Evolutionary conservation across 257 asterid genomes (phyloP).

Genomic region (Plantago ovata): DNA sequence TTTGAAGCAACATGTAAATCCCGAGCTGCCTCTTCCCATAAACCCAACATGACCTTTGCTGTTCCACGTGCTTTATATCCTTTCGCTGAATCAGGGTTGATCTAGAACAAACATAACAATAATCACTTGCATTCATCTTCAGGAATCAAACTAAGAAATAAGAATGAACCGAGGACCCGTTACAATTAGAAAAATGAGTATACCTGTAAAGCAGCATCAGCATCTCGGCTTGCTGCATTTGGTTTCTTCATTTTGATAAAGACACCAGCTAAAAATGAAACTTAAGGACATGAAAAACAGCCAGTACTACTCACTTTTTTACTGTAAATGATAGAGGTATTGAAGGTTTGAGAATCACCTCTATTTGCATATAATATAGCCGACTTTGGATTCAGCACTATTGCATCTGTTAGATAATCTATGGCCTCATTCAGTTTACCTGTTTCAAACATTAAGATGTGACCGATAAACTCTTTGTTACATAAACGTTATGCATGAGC

Average conservation of each 20-base stretch:
- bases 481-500: not conserved
- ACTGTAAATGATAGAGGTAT: too few relatives aligned
- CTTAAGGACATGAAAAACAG: slow-evolving; percentile 8
- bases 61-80: slow-evolving; percentile 82
- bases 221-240: slow-evolving; percentile 75
- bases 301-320: not conserved
- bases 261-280: slow-evolving; percentile 39
- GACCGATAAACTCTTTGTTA: not conserved
- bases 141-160: not conserved
- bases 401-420: slow-evolving; percentile 47
- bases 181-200: slow-evolving; percentile 11
- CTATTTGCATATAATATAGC: slow-evolving; percentile 53
- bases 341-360: slow-evolving; percentile 33
- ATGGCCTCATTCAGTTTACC: slow-evolving; percentile 51
- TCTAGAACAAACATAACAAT: slow-evolving; percentile 32
- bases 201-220: slow-evolving; percentile 70
- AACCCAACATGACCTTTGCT: slow-evolving; percentile 76
- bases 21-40: slow-evolving; percentile 78
- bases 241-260: slow-evolving; percentile 64
- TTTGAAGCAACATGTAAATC: slow-evolving; percentile 72
- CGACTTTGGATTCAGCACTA: slow-evolving; percentile 51
- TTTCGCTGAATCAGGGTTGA: slow-evolving; percentile 77
- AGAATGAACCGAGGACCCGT: not conserved
- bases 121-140: slow-evolving; percentile 6
- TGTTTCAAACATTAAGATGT: slow-evolving; percentile 21